phyloP scores from a whole-genome alignment of 306 rosid species.

The Sophora flavescens region DNA sequence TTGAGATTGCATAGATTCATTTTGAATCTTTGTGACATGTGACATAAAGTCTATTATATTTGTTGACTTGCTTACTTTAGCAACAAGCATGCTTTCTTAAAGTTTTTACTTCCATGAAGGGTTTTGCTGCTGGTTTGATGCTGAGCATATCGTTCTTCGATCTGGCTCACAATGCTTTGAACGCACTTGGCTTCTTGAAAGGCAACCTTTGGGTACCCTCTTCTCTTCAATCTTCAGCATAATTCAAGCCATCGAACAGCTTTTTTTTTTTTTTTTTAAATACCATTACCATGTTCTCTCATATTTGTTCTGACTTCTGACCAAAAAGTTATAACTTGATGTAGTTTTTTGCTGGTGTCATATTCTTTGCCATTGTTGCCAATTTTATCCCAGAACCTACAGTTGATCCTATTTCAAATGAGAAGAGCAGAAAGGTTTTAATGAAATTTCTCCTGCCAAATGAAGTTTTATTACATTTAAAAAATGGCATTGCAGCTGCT shows the following conservation, averaged over 20 bases:
- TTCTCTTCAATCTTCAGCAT: slow-evolving; percentile 27
- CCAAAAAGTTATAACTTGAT: slow-evolving; percentile 38
- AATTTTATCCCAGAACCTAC: slow-evolving; percentile 86
- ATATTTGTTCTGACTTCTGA: slow-evolving; percentile 24
- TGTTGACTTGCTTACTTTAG: neutral
- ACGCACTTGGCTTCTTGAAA: slow-evolving; percentile 90
- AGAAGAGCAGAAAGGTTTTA: slow-evolving; percentile 68
- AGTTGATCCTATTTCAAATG: slow-evolving; percentile 66
- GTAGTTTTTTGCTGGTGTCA: slow-evolving; percentile 94
- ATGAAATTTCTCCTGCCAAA: slow-evolving; percentile 22
- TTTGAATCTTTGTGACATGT: neutral
- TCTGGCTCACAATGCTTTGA: slow-evolving; percentile 92
- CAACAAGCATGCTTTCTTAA: slow-evolving; percentile 5
- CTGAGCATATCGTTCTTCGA: slow-evolving; percentile 94
- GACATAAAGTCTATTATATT: slow-evolving; percentile 24
- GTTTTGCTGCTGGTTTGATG: slow-evolving; percentile 98
- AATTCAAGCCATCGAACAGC: neutral
- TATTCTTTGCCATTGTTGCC: slow-evolving; percentile 82
- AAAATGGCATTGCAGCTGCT: slow-evolving; percentile 25
- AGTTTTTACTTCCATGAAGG: slow-evolving; percentile 57
- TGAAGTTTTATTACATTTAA: slow-evolving; percentile 23
- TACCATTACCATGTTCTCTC: slow-evolving; percentile 4
- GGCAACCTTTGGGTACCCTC: slow-evolving; percentile 88
- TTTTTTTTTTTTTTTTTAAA: neutral
- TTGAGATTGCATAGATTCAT: neutral